Base-by-base conservation (phyloP, 2,329 filamentous ascomycete species). In the Trichothecium sympodiale region DNA sequence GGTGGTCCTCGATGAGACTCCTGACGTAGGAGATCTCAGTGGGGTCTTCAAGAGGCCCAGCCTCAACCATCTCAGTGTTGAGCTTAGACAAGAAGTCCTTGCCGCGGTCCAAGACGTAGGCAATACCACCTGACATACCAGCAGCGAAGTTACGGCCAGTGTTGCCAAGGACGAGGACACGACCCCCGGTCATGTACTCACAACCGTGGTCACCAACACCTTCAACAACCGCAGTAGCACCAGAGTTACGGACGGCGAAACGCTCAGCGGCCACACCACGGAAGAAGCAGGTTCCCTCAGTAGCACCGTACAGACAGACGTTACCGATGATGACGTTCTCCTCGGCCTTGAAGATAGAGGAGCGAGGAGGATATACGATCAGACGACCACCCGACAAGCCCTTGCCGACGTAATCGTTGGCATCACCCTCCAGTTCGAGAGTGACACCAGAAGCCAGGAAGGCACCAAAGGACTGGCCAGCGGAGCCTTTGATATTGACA, bases 101-200 rank as follows among this genome's bases (percentile, higher is more conserved):
- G 56, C 89, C 75, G 53, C 91, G 81, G 53, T 96, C 89, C 20
- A 96, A 75, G 36, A 95, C 77, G 52, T 94, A 96, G 14, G 88
- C 88, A 51, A 96, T 95, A 69, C 89, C 89, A 54, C 89, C 89
- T 52, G 88, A 95, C 89, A 96, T 96, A 70, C 89, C 89, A 42
- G 89, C 89, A 49, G 88, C 89, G 54, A 96, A 96, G 70, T 96
- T 96, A 49, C 89, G 88, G 31, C 89, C 89, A 54, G 87, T 94
- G 51, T 75, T 77, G 39, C 89, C 89, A 33, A 96, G 73, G 52
- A 94, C 74, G 44, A 96, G 67, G 34, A 95, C 71, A 54, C 88
- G 85, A 55, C 89, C 89, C 56, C 89, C 89, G 52, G 89, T 95
- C 89, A 96, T 96, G 74, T 96, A 96, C 70, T 96, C 89, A 56